phyloP scores from a whole-genome alignment of 305 asterid species.

The Striga hermonthica region DNA sequence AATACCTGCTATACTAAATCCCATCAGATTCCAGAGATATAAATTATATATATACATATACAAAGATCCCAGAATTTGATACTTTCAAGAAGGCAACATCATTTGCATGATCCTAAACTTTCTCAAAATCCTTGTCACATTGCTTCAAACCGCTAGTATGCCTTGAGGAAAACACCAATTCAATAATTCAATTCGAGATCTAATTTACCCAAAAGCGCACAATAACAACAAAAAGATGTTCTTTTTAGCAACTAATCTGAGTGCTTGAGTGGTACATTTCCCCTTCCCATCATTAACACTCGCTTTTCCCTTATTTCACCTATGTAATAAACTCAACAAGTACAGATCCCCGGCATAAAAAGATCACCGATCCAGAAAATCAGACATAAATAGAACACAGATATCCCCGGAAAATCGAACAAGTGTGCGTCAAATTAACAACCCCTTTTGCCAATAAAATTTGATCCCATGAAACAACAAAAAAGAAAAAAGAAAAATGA shows the following conservation, averaged over 20 bases:
- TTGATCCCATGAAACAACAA: slow-evolving; percentile 14
- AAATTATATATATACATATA: slow-evolving; percentile 10
- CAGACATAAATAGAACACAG: slow-evolving; percentile 28
- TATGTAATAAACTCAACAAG: background rate
- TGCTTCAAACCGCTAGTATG: slow-evolving; percentile 30
- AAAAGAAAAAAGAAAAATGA: slow-evolving; percentile 11
- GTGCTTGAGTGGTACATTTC: slow-evolving; percentile 5
- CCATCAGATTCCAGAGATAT: slow-evolving; percentile 25
- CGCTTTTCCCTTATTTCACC: background rate
- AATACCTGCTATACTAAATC: slow-evolving; percentile 30
- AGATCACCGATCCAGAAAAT: slow-evolving; percentile 21
- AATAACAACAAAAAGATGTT: background rate
- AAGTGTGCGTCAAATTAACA: slow-evolving; percentile 17
- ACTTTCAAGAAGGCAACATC: slow-evolving; percentile 21
- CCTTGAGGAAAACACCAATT: slow-evolving; percentile 16
- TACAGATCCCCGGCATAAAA: slow-evolving; percentile 31
- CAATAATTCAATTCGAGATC: background rate
- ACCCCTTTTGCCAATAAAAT: slow-evolving; percentile 9
- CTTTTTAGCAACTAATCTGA: slow-evolving; percentile 13
- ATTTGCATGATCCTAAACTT: slow-evolving; percentile 33
- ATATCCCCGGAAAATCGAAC: slow-evolving; percentile 10
- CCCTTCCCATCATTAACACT: slow-evolving; percentile 4
- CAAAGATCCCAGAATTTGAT: slow-evolving; percentile 25
- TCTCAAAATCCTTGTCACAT: slow-evolving; percentile 19
- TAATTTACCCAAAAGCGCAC: background rate